Evolutionary conservation across 352 stramenopile genomes (phyloP).

Genomic region (Pythium rhizo-oryzae): DNA sequence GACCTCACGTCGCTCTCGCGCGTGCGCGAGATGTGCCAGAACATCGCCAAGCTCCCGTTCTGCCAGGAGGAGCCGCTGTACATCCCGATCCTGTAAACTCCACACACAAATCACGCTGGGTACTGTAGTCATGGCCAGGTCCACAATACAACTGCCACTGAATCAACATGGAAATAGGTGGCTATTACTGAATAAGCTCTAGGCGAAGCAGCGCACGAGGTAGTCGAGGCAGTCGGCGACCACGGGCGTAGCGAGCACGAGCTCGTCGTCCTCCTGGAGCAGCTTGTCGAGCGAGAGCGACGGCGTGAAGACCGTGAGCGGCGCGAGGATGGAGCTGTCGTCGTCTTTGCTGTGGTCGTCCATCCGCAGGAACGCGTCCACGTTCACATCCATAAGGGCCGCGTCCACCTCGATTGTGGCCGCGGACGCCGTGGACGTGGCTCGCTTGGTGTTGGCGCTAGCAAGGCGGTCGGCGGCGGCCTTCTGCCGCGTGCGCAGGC

Average conservation of each 20-base stretch:
- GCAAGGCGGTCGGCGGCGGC: background rate
- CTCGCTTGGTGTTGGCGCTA: background rate
- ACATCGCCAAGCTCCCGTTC: conserved; percentile 89
- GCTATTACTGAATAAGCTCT: background rate
- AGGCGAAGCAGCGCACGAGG: conserved; percentile 38
- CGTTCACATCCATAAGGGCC: background rate
- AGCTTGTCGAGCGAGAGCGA: background rate
- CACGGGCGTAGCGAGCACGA: conserved; percentile 23
- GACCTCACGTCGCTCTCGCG: conserved; percentile 90
- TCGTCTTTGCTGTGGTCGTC: background rate
- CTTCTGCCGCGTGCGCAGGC: conserved; percentile 21
- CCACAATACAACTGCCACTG: background rate
- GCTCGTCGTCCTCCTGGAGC: conserved; percentile 14
- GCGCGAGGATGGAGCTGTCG: background rate
- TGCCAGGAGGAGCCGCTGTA: conserved; percentile 84
- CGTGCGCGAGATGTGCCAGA: conserved; percentile 88
- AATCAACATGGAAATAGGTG: background rate
- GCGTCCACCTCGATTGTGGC: background rate
- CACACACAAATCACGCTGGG: no score
- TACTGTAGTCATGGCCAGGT: background rate
- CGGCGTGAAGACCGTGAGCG: conserved; percentile 7
- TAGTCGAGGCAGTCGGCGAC: conserved; percentile 33
- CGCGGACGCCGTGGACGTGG: background rate
- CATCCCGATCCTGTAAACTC: conserved; percentile 69
- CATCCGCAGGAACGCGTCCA: background rate